These are phyloP conservation scores for Bipolaris gigantea DNA, from an alignment of 2,329 filamentous ascomycete genomes.

Conservation along the genomic window DNA sequence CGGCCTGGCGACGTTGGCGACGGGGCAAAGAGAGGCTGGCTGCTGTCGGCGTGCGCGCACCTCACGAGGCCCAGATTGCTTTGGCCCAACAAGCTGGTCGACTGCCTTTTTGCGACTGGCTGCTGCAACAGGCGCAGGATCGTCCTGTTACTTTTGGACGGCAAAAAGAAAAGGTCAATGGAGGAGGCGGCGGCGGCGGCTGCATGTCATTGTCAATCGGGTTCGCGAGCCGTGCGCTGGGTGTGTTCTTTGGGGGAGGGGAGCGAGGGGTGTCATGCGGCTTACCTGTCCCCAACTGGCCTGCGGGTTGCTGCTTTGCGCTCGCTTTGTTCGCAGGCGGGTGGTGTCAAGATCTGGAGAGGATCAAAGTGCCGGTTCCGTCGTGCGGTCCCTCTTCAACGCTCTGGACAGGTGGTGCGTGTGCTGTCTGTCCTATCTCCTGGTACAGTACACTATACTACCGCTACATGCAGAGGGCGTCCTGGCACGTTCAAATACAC, in stretches of 20 bases:
- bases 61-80: conserved; percentile 12
- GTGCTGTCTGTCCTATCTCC: not conserved
- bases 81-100: conserved; percentile 15
- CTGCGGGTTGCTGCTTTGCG: not conserved
- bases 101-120: not conserved
- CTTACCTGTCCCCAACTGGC: conserved; percentile 14
- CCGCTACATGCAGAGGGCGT: conserved; percentile 6
- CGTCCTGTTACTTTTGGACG: conserved; percentile 15
- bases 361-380: not conserved
- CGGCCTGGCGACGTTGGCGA: conserved; percentile 9
- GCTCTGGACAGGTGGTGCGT: conserved; percentile 23
- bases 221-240: conserved; percentile 24
- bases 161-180: conserved; percentile 19
- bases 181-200: conserved; percentile 23
- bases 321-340: conserved; percentile 2
- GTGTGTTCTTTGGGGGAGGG: conserved; percentile 21
- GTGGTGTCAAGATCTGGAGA: conserved; percentile 2
- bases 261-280: conserved; percentile 4
- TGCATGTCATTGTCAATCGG: conserved; percentile 19
- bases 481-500: conserved; percentile 40
- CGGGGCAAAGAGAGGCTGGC: not conserved
- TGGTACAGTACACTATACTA: not conserved
- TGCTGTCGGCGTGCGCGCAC: not conserved
- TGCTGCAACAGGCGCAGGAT: conserved; percentile 6
- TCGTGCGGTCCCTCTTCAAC: conserved; percentile 22